Base-by-base conservation (phyloP, 129 eudicot genomes). In the Escallonia herrerae region DNA sequence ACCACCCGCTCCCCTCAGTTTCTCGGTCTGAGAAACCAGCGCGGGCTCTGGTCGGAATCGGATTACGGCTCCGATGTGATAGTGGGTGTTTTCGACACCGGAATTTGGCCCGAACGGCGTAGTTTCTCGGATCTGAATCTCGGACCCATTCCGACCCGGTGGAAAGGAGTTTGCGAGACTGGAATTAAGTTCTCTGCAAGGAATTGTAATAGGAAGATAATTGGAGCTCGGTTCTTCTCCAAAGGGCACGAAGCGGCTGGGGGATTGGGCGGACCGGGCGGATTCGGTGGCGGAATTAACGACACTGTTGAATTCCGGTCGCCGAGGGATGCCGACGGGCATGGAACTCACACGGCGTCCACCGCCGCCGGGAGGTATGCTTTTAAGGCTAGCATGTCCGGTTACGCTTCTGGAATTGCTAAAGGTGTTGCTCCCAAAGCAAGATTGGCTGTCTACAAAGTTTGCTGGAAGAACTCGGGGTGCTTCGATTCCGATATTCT, bases 371-470 rank as follows among this genome's bases (percentile, higher is more conserved):
- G 97, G 0, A 70, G 97, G 65, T 69, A 90, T 43, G 70, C 89
- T 2, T 90, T 83, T 40, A 83, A 77, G 33, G 97, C 95, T 1
- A 83, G 83, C 49, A 83, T 90, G 91, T 70, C 72, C 8, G 97
- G 97, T 4, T 90, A 90, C 59, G 97, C 97, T 40, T 43, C 86
- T 15, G 97, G 95, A 15, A 79, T 90, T 15, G 97, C 97, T 7
- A 86, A 90, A 68, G 97, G 97, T 2, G 97, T 90, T 9, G 97
- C 97, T 39, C 97, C 97, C 0, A 90, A 90, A 71, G 91, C 97
- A 7, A 60, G 97, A 6, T 49, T 90, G 10, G 97, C 97, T 0
- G 74, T 90, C 3, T 90, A 90, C 68, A 90, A 90, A 57, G 97
- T 90, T 8, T 90, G 97, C 49, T 90, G 97, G 97, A 83, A 79